Conservation (phyloP, 768 basidiomycete genomes). For the Termitomyces heimii region DNA sequence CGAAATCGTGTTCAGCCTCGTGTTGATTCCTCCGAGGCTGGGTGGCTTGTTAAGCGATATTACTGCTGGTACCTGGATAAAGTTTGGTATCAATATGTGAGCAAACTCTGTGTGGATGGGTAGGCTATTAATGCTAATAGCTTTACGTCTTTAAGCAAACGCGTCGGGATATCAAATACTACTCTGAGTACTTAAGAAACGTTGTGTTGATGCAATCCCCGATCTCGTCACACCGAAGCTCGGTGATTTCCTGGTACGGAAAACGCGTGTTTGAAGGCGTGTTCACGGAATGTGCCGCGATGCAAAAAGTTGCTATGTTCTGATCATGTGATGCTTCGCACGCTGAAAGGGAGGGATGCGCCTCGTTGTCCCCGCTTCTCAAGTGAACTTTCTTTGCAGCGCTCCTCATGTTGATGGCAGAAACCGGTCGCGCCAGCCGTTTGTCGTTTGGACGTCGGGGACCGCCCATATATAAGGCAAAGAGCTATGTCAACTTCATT, state of each 20-base stretch:
- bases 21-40: neutral
- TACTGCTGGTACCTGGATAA: neutral
- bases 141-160: neutral
- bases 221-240: neutral
- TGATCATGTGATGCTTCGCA: conserved; percentile 17
- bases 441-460: conserved; percentile 11
- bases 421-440: conserved; percentile 5
- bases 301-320: conserved; percentile 17
- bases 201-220: neutral
- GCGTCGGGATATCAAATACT: neutral
- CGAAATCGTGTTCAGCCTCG: conserved; percentile 1
- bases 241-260: neutral
- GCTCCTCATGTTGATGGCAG: conserved; percentile 21
- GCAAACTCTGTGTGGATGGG: neutral
- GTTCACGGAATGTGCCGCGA: conserved; percentile 20
- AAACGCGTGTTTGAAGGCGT: conserved; percentile 15
- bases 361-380: conserved; percentile 17
- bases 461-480: conserved; percentile 16
- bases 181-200: neutral
- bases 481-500: conserved; percentile 5
- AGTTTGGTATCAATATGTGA: neutral
- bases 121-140: neutral
- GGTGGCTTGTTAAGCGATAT: neutral
- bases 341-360: conserved; percentile 17
- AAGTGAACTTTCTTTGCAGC: conserved; percentile 14